These are phyloP conservation scores for Endocarpon pusillum DNA, from an alignment of 495 filamentous ascomycete genomes.

Conservation along the genomic window DNA sequence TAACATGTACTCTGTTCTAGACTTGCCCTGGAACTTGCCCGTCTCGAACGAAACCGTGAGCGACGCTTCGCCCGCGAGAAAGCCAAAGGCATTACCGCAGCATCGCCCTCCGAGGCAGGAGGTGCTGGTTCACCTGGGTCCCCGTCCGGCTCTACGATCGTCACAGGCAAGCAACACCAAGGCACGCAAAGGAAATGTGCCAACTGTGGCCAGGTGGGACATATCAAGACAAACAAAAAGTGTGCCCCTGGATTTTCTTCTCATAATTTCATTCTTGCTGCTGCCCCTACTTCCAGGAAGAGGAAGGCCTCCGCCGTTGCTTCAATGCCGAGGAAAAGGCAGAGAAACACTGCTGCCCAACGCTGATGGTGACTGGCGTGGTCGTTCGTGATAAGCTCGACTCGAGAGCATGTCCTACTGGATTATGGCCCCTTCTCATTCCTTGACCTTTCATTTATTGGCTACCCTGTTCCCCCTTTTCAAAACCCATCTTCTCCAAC, in stretches of 20 bases:
- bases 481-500: neutral
- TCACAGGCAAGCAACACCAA: constrained; percentile 23
- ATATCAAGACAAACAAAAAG: constrained; percentile 99
- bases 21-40: constrained; percentile 57
- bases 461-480: neutral
- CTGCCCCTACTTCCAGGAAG: neutral
- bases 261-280: neutral
- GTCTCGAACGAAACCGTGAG: constrained; percentile 79
- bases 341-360: too few relatives aligned
- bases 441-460: constrained; percentile 8
- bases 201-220: constrained; percentile 86
- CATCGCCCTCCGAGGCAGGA: constrained; percentile 25
- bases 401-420: neutral
- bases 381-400: neutral
- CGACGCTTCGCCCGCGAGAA: constrained; percentile 82
- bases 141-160: constrained; percentile 30
- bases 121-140: constrained; percentile 23
- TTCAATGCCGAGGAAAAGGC: too few relatives aligned
- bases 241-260: constrained; percentile 19
- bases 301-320: too few relatives aligned
- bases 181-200: constrained; percentile 88
- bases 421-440: constrained; percentile 1
- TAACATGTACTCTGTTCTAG: constrained; percentile 21
- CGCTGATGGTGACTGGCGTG: too few relatives aligned
- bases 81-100: constrained; percentile 45